Evolutionary conservation across 768 basidiomycete species (phyloP).

Genomic region (Lepiota brunneoincarnata): DNA sequence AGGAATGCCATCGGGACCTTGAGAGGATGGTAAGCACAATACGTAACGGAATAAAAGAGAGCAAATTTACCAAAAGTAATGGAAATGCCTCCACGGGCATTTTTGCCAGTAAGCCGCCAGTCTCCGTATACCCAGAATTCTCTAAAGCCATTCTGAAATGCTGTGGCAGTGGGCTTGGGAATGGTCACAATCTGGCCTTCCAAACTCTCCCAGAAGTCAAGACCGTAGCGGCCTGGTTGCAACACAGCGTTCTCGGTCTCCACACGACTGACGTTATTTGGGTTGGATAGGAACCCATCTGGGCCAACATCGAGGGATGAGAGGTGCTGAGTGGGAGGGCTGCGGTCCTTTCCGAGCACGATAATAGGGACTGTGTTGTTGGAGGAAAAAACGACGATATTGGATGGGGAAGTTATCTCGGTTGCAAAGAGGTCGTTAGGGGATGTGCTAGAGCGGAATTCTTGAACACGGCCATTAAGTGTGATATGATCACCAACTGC

Average conservation of each 20-base stretch:
- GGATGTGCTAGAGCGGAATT: conserved; percentile 42
- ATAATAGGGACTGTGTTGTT: conserved; percentile 46
- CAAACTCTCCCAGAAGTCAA: conserved; percentile 66
- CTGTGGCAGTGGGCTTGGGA: conserved; percentile 41
- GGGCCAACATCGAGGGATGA: conserved; percentile 48
- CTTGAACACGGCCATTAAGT: conserved; percentile 42
- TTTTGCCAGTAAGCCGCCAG: conserved; percentile 55
- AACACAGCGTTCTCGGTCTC: conserved; percentile 44
- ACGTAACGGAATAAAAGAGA: background rate
- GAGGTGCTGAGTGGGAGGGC: conserved; percentile 47
- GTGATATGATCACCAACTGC: conserved; percentile 46
- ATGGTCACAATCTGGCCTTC: conserved; percentile 57
- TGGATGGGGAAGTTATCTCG: conserved; percentile 43
- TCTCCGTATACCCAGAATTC: conserved; percentile 60
- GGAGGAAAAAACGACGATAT: conserved; percentile 41
- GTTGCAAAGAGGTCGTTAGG: conserved; percentile 49
- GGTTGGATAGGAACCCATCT: conserved; percentile 55
- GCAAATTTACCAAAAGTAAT: conserved; percentile 40
- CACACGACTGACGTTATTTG: conserved; percentile 49
- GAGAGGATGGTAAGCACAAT: background rate
- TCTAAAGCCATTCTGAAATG: conserved; percentile 51
- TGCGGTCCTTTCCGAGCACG: conserved; percentile 50
- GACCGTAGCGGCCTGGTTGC: conserved; percentile 48
- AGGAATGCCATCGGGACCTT: conserved; percentile 48
- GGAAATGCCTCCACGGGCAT: conserved; percentile 52